Percentiles rank a stretch among this genome's conserved stretches.
Conservation (phyloP, 768 basidiomycete genomes). For the Agaricus blazei region DNA sequence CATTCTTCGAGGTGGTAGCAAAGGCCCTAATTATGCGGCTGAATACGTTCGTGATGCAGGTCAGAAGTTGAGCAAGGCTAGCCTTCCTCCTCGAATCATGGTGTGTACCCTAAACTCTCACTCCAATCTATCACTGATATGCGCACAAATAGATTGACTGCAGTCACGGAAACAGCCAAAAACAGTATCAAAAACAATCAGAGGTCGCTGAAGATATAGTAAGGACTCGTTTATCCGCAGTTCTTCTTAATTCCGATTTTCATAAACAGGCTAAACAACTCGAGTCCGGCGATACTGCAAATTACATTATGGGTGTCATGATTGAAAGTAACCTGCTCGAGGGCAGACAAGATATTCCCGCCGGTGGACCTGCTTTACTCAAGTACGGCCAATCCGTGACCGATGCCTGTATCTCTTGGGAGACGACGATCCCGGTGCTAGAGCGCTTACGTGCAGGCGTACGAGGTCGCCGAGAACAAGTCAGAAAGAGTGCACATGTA, state of each 20-base stretch:
- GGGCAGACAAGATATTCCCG: slow-evolving; percentile 81
- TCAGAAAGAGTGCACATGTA: slow-evolving; percentile 26
- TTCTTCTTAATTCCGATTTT: slow-evolving; percentile 12
- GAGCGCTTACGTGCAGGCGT: slow-evolving; percentile 89
- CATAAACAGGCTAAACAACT: slow-evolving; percentile 62
- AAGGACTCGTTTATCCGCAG: slow-evolving; percentile 22
- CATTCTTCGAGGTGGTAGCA: slow-evolving; percentile 86
- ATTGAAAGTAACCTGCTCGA: slow-evolving; percentile 88
- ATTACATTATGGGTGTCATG: slow-evolving; percentile 89
- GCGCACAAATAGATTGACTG: slow-evolving; percentile 71
- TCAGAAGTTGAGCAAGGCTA: slow-evolving; percentile 73
- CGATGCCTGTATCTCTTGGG: slow-evolving; percentile 89
- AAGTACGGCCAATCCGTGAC: slow-evolving; percentile 86
- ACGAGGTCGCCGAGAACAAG: slow-evolving; percentile 57
- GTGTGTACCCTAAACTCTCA: slow-evolving; percentile 31
- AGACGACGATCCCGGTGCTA: slow-evolving; percentile 74
- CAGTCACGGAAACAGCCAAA: slow-evolving; percentile 93
- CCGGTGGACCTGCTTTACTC: slow-evolving; percentile 63
- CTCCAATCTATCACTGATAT: neutral
- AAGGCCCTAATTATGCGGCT: slow-evolving; percentile 84
- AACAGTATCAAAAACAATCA: slow-evolving; percentile 85
- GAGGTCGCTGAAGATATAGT: slow-evolving; percentile 91
- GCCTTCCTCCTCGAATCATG: slow-evolving; percentile 81
- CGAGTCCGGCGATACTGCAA: slow-evolving; percentile 63
- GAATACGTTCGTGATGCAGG: slow-evolving; percentile 76